Conservation (phyloP, 1,284 basidiomycete genomes). For the Blastosporella zonata region DNA sequence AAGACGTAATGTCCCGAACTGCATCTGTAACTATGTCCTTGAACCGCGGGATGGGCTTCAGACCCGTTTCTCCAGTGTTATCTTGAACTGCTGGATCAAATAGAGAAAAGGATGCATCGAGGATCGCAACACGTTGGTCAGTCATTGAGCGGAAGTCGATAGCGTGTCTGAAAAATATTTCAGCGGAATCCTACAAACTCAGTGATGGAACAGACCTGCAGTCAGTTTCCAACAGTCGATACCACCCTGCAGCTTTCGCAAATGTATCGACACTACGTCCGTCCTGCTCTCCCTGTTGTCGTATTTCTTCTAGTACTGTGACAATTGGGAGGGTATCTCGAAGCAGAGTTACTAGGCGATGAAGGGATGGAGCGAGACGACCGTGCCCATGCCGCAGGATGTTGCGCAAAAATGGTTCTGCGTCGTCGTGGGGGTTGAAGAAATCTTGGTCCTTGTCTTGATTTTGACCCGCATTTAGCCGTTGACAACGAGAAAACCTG, state of each 20-base stretch:
- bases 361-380: conserved; percentile 57
- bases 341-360: conserved; percentile 61
- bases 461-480: neutral
- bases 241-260: conserved; percentile 79
- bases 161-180: conserved; percentile 50
- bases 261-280: conserved; percentile 59
- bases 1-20: conserved; percentile 34
- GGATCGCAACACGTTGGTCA: conserved; percentile 57
- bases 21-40: conserved; percentile 44
- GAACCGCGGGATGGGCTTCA: conserved; percentile 64
- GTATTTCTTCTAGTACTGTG: conserved; percentile 63
- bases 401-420: conserved; percentile 64
- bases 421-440: conserved; percentile 71
- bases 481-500: conserved; percentile 58
- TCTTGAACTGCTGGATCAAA: conserved; percentile 34
- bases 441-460: conserved; percentile 23
- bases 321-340: conserved; percentile 74
- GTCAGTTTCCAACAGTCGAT: conserved; percentile 68
- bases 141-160: conserved; percentile 76
- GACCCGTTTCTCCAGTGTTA: conserved; percentile 26
- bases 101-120: conserved; percentile 65
- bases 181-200: neutral
- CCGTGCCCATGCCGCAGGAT: conserved; percentile 66
- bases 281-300: conserved; percentile 33
- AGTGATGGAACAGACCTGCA: conserved; percentile 42